Base-by-base conservation (phyloP, 140 eudicot species). In the Bidens hawaiensis region DNA sequence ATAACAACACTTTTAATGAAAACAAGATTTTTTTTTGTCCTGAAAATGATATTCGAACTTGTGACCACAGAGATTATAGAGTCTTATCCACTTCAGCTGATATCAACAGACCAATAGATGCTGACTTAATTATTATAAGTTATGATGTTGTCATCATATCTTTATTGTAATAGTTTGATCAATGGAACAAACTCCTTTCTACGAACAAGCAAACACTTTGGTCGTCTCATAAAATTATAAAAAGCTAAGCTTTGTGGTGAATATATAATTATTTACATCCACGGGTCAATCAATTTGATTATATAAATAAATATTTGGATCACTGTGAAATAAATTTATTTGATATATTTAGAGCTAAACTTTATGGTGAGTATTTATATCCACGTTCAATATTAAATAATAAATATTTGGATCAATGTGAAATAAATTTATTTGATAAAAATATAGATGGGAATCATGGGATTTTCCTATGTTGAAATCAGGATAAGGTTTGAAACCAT, bases 381-480 rank as follows among this genome's bases (percentile, higher is more conserved):
- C 30, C 21, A 14, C 7, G 15, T 22, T 6, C 18, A 15, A 25
- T 25, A 43, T 45, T 9, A 15, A 27, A 11, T 26, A 18, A 48
- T 19, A 8, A 18, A 18, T 9, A 4, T 21, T 48, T 48, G 25
- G 55, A 19, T 38, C 45, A 38, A 38, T 38, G 3, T 11, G 45
- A 10, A 14, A 38, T 38, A 3, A 10, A 38, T 11, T 38, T 38
- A 12, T 11, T 19, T 18, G 53, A 18, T 18, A 2, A 45, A 3
- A 21, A 45, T 69, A 16, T 14, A 34, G 12, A 38, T 48, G 24
- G 41, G 54, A 55, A 48, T 42, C 38, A 38, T 48, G 24, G 41
- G 54, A 55, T 60, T 42, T 27, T 3, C 8, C 11, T 50, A 36
- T 62, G 64, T 64, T 61, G 76, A 62, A 58, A 49, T 17, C 7